Evolutionary conservation across 2,329 filamentous ascomycete species (phyloP).

Genomic region (Penicillium frequentans): DNA sequence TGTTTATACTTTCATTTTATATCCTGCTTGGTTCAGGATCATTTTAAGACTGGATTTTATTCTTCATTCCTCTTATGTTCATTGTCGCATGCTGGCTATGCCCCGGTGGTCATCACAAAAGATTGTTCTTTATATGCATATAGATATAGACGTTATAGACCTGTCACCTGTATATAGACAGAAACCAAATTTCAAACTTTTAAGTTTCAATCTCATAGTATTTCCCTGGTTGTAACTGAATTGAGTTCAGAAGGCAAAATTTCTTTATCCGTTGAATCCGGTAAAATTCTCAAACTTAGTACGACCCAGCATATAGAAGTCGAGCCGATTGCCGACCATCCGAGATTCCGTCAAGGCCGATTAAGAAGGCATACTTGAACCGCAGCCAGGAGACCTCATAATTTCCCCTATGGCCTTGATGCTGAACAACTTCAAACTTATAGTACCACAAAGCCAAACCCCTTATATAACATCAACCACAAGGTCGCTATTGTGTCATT

Average conservation of each 20-base stretch:
- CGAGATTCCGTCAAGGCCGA: no score
- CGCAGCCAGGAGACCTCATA: no score
- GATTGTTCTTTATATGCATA: background rate
- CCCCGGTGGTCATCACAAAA: background rate
- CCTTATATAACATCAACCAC: no score
- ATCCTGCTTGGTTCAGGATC: background rate
- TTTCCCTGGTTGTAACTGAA: background rate
- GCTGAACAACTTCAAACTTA: no score
- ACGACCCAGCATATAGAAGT: background rate
- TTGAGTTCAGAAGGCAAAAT: background rate
- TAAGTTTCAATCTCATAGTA: background rate
- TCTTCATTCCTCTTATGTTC: background rate
- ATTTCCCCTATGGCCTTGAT: no score
- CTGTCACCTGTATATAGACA: background rate
- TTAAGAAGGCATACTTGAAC: no score
- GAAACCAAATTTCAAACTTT: background rate
- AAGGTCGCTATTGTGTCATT: no score
- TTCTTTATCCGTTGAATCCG: no score
- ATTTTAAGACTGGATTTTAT: background rate
- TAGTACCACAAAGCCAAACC: no score
- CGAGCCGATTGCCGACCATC: background rate
- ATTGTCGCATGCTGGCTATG: slow-evolving; percentile 2
- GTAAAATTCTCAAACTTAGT: background rate
- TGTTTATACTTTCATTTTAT: background rate
- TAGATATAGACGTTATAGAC: slow-evolving; percentile 1